These are phyloP conservation scores for Rosa hybrid DNA, from an alignment of 331 rosid species.

Conservation along the genomic window DNA sequence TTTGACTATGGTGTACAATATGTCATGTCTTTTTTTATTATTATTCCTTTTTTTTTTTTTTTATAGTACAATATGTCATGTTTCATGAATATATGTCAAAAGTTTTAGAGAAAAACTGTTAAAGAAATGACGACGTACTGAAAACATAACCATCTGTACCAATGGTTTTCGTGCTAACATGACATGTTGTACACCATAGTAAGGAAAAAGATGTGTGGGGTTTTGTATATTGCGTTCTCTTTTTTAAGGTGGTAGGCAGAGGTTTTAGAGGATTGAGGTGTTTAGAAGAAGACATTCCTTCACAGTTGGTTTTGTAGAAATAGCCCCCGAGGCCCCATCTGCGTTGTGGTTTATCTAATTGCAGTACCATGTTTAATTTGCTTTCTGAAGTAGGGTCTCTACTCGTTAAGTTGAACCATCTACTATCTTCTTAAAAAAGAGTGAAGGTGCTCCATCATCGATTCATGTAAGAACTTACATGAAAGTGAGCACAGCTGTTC, in stretches of 20 bases:
- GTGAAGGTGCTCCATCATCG: not conserved
- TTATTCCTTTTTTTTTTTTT: no score
- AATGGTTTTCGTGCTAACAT: not conserved
- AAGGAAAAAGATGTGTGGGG: not conserved
- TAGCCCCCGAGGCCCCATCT: slow-evolving; percentile 2
- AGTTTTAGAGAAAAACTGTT: not conserved
- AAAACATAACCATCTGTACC: not conserved
- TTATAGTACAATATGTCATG: not conserved
- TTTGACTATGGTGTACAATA: not conserved
- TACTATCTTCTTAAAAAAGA: not conserved
- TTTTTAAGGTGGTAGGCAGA: not conserved
- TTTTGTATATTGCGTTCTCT: not conserved
- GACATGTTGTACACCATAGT: not conserved
- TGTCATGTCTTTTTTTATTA: not conserved
- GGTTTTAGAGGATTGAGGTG: not conserved
- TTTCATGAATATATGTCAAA: not conserved
- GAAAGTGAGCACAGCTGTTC: not conserved
- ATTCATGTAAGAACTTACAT: not conserved
- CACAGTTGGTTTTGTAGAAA: not conserved
- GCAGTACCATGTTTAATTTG: not conserved
- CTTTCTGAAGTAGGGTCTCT: not conserved
- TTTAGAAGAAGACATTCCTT: not conserved
- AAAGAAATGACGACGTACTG: not conserved
- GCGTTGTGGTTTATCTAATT: not conserved
- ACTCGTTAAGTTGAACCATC: not conserved